A percentile compares a stretch with the other conserved stretches of the same genome.
Conservation (phyloP, 2,329 filamentous ascomycete species). For the Colletotrichum scovillei region DNA sequence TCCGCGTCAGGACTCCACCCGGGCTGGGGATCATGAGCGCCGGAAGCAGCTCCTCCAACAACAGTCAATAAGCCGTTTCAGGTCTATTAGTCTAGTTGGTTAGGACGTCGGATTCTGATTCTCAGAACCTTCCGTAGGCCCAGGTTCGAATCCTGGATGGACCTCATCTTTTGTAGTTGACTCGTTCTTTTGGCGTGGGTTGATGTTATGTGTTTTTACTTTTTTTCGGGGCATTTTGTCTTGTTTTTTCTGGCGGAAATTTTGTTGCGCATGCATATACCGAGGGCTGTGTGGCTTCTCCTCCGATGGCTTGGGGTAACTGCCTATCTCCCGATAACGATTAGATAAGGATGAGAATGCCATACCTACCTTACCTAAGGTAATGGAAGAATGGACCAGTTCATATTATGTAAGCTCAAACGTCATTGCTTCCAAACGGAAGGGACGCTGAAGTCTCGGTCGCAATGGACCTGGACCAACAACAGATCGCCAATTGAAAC, state of each 20-base stretch:
- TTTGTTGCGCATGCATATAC: not conserved
- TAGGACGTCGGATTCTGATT: slow-evolving; percentile 36
- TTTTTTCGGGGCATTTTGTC: not conserved
- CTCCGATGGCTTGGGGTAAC: not conserved
- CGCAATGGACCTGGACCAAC: slow-evolving; percentile 8
- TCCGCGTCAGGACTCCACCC: not conserved
- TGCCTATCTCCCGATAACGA: not conserved
- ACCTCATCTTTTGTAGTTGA: not conserved
- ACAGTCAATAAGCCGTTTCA: not conserved
- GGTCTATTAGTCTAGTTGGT: slow-evolving; percentile 37
- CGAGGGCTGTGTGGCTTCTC: not conserved
- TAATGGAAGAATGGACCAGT: not conserved
- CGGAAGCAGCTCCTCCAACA: rapidly evolving
- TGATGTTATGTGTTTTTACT: not conserved
- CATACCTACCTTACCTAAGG: no score
- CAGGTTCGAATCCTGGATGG: slow-evolving; percentile 36
- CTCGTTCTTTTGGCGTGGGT: rapidly evolving
- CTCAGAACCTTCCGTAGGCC: slow-evolving; percentile 29
- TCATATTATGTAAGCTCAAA: slow-evolving; percentile 9
- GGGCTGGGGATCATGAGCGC: not conserved
- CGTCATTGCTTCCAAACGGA: slow-evolving; percentile 19
- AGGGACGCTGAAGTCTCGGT: not conserved
- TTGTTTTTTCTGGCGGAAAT: not conserved
- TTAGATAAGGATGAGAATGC: no score
- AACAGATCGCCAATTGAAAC: slow-evolving; percentile 24